Conservation (phyloP, 805 yeast species). For the Zygotorulaspora chibaensis region DNA sequence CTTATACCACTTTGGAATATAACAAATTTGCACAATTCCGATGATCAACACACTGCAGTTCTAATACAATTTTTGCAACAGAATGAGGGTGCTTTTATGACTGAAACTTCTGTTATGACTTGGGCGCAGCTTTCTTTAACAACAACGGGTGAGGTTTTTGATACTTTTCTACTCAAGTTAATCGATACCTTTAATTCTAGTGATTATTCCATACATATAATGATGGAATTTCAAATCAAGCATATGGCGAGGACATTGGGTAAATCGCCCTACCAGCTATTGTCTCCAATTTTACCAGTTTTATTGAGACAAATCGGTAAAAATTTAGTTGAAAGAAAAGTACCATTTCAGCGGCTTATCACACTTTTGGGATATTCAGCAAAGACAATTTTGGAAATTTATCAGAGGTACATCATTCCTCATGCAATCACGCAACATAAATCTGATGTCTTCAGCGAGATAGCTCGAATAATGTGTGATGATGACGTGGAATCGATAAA, state of each 20-base stretch:
- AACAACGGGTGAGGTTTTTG: constrained; percentile 62
- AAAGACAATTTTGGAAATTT: constrained; percentile 59
- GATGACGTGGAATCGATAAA: constrained; percentile 17
- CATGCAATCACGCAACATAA: constrained; percentile 63
- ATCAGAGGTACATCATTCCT: constrained; percentile 73
- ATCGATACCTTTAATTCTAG: constrained; percentile 61
- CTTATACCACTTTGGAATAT: constrained; percentile 48
- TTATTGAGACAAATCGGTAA: constrained; percentile 62
- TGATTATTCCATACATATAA: constrained; percentile 55
- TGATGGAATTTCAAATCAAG: constrained; percentile 62
- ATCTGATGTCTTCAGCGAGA: constrained; percentile 48
- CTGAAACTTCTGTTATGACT: constrained; percentile 55
- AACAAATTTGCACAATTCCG: constrained; percentile 37
- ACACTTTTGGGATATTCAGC: constrained; percentile 60
- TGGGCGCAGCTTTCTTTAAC: constrained; percentile 64
- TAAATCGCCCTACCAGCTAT: constrained; percentile 70
- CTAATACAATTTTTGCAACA: constrained; percentile 43
- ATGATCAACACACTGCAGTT: constrained; percentile 42
- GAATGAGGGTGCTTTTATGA: constrained; percentile 39
- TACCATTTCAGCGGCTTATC: constrained; percentile 55
- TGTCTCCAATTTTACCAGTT: constrained; percentile 75
- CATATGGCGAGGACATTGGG: constrained; percentile 52
- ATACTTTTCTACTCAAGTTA: constrained; percentile 59
- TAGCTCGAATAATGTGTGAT: constrained; percentile 31
- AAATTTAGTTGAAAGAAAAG: constrained; percentile 45